phyloP scores from a whole-genome alignment of 164 flowering plant genomes.

The Annona squamosa region DNA sequence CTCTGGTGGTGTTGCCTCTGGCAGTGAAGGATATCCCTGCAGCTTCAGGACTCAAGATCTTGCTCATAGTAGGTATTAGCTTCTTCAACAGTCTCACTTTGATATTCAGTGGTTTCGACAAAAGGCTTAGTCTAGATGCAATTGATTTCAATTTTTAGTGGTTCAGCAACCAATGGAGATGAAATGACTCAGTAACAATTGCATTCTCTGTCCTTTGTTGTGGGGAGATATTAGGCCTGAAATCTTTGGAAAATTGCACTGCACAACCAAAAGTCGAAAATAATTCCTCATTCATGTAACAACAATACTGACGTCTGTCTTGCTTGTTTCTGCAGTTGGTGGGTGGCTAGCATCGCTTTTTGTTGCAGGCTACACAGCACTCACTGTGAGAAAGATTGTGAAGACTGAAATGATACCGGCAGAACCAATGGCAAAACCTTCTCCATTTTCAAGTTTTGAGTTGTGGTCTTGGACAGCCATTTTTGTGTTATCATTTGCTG shows the following conservation, averaged over 20 bases:
- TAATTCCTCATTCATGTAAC: background rate
- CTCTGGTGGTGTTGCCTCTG: constrained; percentile 83
- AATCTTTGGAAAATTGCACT: no score
- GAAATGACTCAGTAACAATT: background rate
- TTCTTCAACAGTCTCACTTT: background rate
- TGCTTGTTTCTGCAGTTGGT: constrained; percentile 46
- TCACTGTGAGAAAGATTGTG: constrained; percentile 80
- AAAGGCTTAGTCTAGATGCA: background rate
- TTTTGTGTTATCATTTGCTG: constrained; percentile 51
- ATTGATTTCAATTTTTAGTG: background rate
- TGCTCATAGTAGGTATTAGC: constrained; percentile 57
- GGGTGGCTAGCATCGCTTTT: constrained; percentile 90
- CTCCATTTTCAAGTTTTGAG: constrained; percentile 69
- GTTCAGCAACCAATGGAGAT: background rate
- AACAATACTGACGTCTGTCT: background rate
- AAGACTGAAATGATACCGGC: constrained; percentile 80
- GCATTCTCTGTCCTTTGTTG: background rate
- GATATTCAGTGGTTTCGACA: background rate
- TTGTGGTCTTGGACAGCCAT: constrained; percentile 61
- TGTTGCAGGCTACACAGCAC: constrained; percentile 93
- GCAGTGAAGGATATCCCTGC: constrained; percentile 88
- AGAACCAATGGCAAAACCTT: constrained; percentile 84
- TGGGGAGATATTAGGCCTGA: background rate
- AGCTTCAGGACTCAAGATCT: constrained; percentile 81
- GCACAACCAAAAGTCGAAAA: no score